A percentile compares a stretch with the other conserved stretches of the same genome.
phyloP scores from a whole-genome alignment of 2,329 filamentous ascomycete species.

The Ramularia collo-cygni region DNA sequence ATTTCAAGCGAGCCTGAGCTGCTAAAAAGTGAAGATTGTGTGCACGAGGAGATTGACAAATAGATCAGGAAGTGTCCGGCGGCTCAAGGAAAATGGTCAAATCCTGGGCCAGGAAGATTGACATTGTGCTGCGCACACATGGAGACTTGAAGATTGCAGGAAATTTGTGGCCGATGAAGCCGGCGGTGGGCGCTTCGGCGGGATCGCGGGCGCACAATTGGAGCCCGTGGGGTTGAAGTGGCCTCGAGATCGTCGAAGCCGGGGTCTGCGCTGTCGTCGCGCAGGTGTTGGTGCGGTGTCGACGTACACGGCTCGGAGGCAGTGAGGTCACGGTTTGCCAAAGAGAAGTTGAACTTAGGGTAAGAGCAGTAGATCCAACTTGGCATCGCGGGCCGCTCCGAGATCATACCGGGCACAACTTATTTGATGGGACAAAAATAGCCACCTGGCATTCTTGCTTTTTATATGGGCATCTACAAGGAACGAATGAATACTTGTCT shows the following conservation, averaged over 20 bases:
- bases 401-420: no score
- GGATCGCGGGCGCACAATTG: background rate
- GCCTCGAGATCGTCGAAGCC: constrained; percentile 1
- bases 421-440: no score
- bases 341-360: no score
- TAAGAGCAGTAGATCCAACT: no score
- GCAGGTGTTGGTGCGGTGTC: constrained; percentile 1
- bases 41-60: constrained; percentile 23
- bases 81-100: constrained; percentile 47
- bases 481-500: no score
- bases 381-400: no score
- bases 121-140: constrained; percentile 47
- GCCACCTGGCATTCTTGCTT: no score
- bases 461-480: no score
- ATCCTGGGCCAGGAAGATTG: constrained; percentile 39
- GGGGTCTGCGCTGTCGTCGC: constrained; percentile 4
- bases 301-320: constrained; percentile 5
- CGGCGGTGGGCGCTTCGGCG: background rate
- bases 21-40: constrained; percentile 24
- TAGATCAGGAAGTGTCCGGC: constrained; percentile 37
- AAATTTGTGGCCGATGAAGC: constrained; percentile 5
- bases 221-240: background rate
- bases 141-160: constrained; percentile 18
- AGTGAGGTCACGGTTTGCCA: background rate
- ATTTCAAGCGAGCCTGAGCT: constrained; percentile 22